Conservation (phyloP, 78 protist genomes). For the Polysphondylium violaceum region DNA sequence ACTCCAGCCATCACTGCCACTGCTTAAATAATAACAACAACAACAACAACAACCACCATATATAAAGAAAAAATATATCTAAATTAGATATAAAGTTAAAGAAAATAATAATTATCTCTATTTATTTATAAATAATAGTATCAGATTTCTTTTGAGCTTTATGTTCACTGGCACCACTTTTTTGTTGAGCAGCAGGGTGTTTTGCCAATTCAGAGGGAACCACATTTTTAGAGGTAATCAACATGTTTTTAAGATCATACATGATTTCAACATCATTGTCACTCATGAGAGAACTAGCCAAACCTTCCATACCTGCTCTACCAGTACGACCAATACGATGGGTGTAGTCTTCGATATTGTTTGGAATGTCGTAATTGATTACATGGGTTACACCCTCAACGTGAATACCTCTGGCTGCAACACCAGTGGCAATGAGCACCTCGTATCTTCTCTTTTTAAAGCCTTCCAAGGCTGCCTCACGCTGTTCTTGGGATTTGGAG, state of each 20-base stretch:
- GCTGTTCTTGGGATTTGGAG: slow-evolving; percentile 83
- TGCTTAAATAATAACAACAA: too few relatives aligned
- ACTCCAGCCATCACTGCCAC: too few relatives aligned
- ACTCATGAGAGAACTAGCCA: slow-evolving; percentile 91
- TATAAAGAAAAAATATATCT: too few relatives aligned
- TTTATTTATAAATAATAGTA: slow-evolving; percentile 53
- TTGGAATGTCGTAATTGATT: slow-evolving; percentile 97
- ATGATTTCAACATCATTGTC: slow-evolving; percentile 85
- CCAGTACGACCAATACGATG: slow-evolving; percentile 98
- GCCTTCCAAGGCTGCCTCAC: slow-evolving; percentile 82
- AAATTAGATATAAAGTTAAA: too few relatives aligned
- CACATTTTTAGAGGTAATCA: slow-evolving; percentile 35
- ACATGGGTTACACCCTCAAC: slow-evolving; percentile 93
- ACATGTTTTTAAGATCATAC: slow-evolving; percentile 86
- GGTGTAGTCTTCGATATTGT: slow-evolving; percentile 83
- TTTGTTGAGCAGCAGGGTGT: slow-evolving; percentile 66
- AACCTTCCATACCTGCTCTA: slow-evolving; percentile 96
- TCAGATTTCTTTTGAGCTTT: slow-evolving; percentile 47
- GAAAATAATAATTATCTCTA: neutral
- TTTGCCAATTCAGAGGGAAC: slow-evolving; percentile 76
- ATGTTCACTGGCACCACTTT: slow-evolving; percentile 34
- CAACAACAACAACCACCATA: too few relatives aligned
- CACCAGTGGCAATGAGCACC: slow-evolving; percentile 90
- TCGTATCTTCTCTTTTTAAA: slow-evolving; percentile 62
- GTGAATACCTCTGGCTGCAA: slow-evolving; percentile 93